phyloP scores from a whole-genome alignment of 495 filamentous ascomycete genomes.

The Terfezia claveryi region DNA sequence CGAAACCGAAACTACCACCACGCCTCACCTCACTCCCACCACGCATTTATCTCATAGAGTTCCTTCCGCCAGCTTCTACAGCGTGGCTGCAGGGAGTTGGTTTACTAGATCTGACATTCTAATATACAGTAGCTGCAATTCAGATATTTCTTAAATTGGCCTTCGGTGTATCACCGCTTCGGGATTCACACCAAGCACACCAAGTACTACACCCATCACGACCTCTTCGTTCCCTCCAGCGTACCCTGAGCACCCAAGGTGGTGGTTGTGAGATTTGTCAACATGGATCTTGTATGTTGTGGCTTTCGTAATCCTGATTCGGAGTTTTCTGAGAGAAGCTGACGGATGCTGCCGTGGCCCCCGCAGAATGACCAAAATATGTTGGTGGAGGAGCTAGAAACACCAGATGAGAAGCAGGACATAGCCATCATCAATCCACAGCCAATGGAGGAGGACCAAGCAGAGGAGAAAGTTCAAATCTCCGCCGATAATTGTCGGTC shows the following conservation, averaged over 20 bases:
- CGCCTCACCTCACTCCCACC: no score
- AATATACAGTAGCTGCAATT: no score
- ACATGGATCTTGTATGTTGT: slow-evolving; percentile 12
- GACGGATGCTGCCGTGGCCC: not conserved
- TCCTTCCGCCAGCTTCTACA: no score
- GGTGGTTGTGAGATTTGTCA: not conserved
- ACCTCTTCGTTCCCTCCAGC: not conserved
- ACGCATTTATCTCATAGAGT: no score
- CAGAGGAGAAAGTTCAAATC: slow-evolving; percentile 23
- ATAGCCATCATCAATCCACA: slow-evolving; percentile 68
- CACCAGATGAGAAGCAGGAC: slow-evolving; percentile 50
- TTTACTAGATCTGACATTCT: no score
- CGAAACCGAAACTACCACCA: no score
- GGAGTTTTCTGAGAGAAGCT: not conserved
- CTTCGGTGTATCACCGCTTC: not conserved
- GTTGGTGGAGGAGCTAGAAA: slow-evolving; percentile 22
- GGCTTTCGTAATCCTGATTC: not conserved
- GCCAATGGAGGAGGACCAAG: slow-evolving; percentile 29
- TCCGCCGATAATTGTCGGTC: slow-evolving; percentile 19
- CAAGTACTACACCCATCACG: not conserved
- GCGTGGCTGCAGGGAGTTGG: no score
- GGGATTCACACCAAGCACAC: not conserved
- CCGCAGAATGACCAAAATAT: not conserved
- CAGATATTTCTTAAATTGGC: no score
- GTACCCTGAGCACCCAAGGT: not conserved